Evolutionary conservation across 805 yeast species (phyloP).

Genomic region (Wickerhamomyces mucosus): DNA sequence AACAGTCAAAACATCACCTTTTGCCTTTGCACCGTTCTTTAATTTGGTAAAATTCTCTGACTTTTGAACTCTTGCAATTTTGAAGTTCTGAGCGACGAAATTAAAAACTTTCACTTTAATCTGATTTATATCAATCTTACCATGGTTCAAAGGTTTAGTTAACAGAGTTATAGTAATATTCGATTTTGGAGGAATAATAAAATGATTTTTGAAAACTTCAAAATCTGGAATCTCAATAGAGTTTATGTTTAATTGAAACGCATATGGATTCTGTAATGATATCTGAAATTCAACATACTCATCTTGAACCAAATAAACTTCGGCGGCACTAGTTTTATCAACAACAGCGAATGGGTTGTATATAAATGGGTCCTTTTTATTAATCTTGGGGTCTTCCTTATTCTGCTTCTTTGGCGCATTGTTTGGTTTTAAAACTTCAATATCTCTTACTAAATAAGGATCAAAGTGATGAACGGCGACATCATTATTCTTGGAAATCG

Average conservation of each 20-base stretch:
- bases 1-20: conserved; percentile 1
- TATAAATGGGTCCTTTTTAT: conserved; percentile 29
- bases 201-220: conserved; percentile 21
- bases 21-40: conserved; percentile 8
- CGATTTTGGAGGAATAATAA: conserved; percentile 30
- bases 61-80: conserved; percentile 27
- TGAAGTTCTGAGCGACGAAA: conserved; percentile 38
- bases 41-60: conserved; percentile 17
- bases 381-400: conserved; percentile 7
- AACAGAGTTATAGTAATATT: conserved; percentile 30
- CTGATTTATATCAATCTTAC: conserved; percentile 40
- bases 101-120: conserved; percentile 40
- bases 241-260: conserved; percentile 56
- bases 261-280: conserved; percentile 68
- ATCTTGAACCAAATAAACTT: conserved; percentile 38
- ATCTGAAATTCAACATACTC: conserved; percentile 53
- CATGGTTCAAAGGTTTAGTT: conserved; percentile 39
- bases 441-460: conserved; percentile 47
- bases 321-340: conserved; percentile 10
- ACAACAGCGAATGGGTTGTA: conserved; percentile 44
- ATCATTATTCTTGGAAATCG: conserved; percentile 16
- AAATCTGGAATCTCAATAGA: conserved; percentile 31
- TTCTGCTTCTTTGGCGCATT: conserved; percentile 16
- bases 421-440: conserved; percentile 25
- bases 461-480: conserved; percentile 58